Conservation (phyloP, 2,329 filamentous ascomycete genomes). For the Xylariales sp. region DNA sequence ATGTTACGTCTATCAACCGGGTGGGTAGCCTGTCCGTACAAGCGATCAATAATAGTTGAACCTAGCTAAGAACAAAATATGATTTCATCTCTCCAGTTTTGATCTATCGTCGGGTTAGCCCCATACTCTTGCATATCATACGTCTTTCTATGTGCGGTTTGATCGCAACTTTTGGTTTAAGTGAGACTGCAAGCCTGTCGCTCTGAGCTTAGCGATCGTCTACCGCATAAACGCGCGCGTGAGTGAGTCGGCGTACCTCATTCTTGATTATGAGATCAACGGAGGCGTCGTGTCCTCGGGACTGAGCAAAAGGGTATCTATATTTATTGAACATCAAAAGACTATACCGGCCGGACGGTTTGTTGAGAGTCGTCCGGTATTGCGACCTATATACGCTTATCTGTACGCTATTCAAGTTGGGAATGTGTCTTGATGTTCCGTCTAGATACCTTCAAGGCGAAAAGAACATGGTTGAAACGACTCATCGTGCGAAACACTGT, state of each 20-base stretch:
- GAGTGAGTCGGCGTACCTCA: not conserved
- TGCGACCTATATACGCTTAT: constrained; percentile 9
- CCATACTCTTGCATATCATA: not conserved
- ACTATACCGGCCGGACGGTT: not conserved
- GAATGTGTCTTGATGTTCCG: not conserved
- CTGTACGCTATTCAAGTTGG: not conserved
- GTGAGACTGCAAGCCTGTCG: not conserved
- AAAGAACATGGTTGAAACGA: not conserved
- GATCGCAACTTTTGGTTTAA: not conserved
- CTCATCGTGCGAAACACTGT: not conserved
- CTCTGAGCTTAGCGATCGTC: not conserved
- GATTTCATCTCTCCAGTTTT: not conserved
- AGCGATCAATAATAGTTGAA: not conserved
- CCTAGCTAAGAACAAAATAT: not conserved
- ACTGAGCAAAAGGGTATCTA: constrained; percentile 20
- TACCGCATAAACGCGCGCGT: not conserved
- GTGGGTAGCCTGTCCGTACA: not conserved
- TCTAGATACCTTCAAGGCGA: not conserved
- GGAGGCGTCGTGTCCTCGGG: not conserved
- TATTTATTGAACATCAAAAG: constrained; percentile 4
- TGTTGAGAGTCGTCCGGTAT: not conserved
- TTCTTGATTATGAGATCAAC: not conserved
- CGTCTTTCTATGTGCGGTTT: not conserved
- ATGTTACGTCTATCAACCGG: not conserved
- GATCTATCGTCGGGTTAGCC: not conserved